Conservation (phyloP, 106 monocot genomes). For the Hemerocallis citrina region DNA sequence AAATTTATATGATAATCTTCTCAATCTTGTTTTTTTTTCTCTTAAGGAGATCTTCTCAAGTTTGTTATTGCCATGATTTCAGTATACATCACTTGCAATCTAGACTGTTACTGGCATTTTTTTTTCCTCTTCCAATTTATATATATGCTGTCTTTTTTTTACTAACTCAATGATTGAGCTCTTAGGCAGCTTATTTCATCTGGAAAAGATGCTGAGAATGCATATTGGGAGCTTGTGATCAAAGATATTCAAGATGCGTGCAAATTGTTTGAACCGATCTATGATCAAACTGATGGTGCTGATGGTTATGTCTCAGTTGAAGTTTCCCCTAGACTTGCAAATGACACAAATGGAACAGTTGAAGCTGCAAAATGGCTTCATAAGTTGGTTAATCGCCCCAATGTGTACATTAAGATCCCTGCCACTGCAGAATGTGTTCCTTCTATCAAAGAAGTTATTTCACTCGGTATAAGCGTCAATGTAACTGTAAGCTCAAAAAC, state of each 20-base stretch:
- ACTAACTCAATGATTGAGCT: not conserved
- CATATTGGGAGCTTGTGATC: slow-evolving; percentile 96
- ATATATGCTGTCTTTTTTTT: too few relatives aligned
- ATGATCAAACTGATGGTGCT: slow-evolving; percentile 69
- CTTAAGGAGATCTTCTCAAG: too few relatives aligned
- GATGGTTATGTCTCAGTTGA: slow-evolving; percentile 98
- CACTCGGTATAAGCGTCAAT: slow-evolving; percentile 79
- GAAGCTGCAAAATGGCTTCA: slow-evolving; percentile 92
- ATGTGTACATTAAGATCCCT: slow-evolving; percentile 95
- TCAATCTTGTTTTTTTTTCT: too few relatives aligned
- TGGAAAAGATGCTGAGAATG: slow-evolving; percentile 71
- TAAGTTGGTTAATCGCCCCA: slow-evolving; percentile 55
- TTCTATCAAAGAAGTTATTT: slow-evolving; percentile 81
- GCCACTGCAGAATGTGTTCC: slow-evolving; percentile 94
- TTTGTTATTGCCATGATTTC: too few relatives aligned
- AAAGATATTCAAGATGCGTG: slow-evolving; percentile 98
- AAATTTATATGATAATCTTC: too few relatives aligned
- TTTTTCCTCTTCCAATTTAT: too few relatives aligned
- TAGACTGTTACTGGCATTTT: too few relatives aligned
- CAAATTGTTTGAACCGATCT: slow-evolving; percentile 82
- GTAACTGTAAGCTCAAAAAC: slow-evolving; percentile 62
- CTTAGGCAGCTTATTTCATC: slow-evolving; percentile 56
- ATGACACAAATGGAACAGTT: slow-evolving; percentile 70
- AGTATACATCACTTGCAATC: too few relatives aligned
- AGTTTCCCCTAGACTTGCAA: slow-evolving; percentile 89